Percentiles rank a stretch among this genome's conserved stretches.
These are phyloP conservation scores for Phytophthora aleatoria DNA, from an alignment of 352 stramenopile genomes.

Conservation along the genomic window DNA sequence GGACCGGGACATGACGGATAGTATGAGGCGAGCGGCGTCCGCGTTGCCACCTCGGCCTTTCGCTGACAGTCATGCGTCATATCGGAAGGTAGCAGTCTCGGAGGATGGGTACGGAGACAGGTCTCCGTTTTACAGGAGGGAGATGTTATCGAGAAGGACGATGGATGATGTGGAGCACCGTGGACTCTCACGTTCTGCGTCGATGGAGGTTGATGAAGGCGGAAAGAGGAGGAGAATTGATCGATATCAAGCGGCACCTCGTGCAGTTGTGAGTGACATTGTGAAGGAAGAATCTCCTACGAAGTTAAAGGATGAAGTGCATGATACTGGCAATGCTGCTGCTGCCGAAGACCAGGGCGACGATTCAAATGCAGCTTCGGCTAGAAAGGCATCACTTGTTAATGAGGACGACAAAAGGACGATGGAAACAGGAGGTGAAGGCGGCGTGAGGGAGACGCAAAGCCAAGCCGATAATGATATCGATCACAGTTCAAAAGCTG, in stretches of 20 bases:
- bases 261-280: slow-evolving; percentile 7
- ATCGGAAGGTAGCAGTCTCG: slow-evolving; percentile 26
- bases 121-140: slow-evolving; percentile 9
- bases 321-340: not conserved
- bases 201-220: slow-evolving; percentile 13
- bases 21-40: slow-evolving; percentile 25
- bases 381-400: slow-evolving; percentile 3
- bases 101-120: slow-evolving; percentile 16
- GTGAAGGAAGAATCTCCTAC: slow-evolving; percentile 6
- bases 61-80: slow-evolving; percentile 33
- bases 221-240: slow-evolving; percentile 8
- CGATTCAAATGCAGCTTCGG: not conserved
- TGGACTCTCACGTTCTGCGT: slow-evolving; percentile 4
- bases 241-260: not conserved
- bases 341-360: not conserved
- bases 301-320: slow-evolving; percentile 1
- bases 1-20: slow-evolving; percentile 33
- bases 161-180: slow-evolving; percentile 4
- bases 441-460: not conserved
- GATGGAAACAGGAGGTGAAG: slow-evolving; percentile 5
- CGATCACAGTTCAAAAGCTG: not conserved
- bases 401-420: not conserved
- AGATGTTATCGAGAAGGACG: slow-evolving; percentile 5
- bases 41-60: slow-evolving; percentile 42
- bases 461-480: not conserved